Percentiles rank a stretch among this genome's conserved stretches.
phyloP scores from a whole-genome alignment of 129 eudicot genomes.

The Ambrosia artemisiifolia region DNA sequence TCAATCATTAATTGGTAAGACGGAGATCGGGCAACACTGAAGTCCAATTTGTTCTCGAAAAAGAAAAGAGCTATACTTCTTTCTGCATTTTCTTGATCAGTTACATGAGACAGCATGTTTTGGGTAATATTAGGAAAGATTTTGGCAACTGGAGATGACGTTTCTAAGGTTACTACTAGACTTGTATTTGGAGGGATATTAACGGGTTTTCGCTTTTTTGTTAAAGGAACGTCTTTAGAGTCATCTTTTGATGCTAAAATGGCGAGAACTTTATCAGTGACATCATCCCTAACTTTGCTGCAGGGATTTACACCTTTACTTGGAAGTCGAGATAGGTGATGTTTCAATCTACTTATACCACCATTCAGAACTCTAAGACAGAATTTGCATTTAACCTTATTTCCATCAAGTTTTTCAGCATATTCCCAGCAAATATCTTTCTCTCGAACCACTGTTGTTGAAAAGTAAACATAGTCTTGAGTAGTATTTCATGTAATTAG shows the following conservation, averaged over 20 bases:
- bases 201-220: conserved; percentile 55
- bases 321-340: conserved; percentile 89
- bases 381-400: conserved; percentile 93
- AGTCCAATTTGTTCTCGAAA: conserved; percentile 82
- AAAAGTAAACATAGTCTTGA: conserved; percentile 13
- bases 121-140: conserved; percentile 41
- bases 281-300: conserved; percentile 89
- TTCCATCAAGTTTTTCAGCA: conserved; percentile 90
- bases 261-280: conserved; percentile 65
- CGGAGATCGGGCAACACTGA: conserved; percentile 73
- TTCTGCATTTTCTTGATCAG: conserved; percentile 71
- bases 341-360: conserved; percentile 88
- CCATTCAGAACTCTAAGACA: conserved; percentile 82
- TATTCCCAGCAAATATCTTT: conserved; percentile 94
- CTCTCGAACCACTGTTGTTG: conserved; percentile 78
- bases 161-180: conserved; percentile 42
- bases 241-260: conserved; percentile 70
- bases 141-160: conserved; percentile 41
- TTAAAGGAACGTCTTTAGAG: conserved; percentile 41
- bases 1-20: conserved; percentile 85
- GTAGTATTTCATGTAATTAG: not conserved
- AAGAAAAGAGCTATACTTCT: conserved; percentile 86
- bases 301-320: conserved; percentile 97
- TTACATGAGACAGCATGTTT: conserved; percentile 26
- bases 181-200: conserved; percentile 30